Conservation (phyloP, 2,329 filamentous ascomycete genomes). For the Neoarthrinium moseri region DNA sequence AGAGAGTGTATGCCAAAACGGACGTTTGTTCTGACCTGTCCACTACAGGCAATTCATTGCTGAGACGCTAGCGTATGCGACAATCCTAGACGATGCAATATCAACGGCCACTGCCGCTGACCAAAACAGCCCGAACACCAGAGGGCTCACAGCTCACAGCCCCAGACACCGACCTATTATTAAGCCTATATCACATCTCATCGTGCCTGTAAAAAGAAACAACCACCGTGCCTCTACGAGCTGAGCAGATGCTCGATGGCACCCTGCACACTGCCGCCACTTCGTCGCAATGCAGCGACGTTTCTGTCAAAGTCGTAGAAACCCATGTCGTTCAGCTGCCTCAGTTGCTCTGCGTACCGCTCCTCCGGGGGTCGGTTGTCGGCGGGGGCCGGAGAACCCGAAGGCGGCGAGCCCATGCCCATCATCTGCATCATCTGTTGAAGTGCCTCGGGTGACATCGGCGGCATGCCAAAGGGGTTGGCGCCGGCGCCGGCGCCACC, state of each 20-base stretch:
- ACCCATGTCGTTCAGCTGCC: slow-evolving; percentile 96
- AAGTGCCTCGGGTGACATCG: slow-evolving; percentile 54
- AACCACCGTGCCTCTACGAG: too few species aligned
- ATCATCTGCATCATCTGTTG: slow-evolving; percentile 54
- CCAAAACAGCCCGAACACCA: too few species aligned
- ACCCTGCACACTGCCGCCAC: slow-evolving; percentile 91
- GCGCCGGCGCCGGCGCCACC: slow-evolving; percentile 29
- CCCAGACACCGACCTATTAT: too few species aligned
- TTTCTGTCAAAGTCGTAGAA: slow-evolving; percentile 97
- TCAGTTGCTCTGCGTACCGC: slow-evolving; percentile 82
- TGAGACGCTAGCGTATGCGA: too few species aligned
- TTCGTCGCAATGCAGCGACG: slow-evolving; percentile 80
- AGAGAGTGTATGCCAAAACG: too few species aligned
- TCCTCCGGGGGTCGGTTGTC: slow-evolving; percentile 94
- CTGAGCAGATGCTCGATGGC: slow-evolving; percentile 74
- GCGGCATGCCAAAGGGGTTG: slow-evolving; percentile 38
- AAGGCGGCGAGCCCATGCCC: slow-evolving; percentile 35
- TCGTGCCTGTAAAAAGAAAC: too few species aligned
- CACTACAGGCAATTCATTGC: too few species aligned
- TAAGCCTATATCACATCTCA: too few species aligned
- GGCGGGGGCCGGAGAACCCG: slow-evolving; percentile 52
- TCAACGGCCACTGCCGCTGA: too few species aligned
- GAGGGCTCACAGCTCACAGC: too few species aligned
- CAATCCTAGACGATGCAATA: too few species aligned
- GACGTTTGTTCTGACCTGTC: too few species aligned